Evolutionary conservation across 257 asterid genomes (phyloP).

Genomic region (Lithospermum erythrorhizon): DNA sequence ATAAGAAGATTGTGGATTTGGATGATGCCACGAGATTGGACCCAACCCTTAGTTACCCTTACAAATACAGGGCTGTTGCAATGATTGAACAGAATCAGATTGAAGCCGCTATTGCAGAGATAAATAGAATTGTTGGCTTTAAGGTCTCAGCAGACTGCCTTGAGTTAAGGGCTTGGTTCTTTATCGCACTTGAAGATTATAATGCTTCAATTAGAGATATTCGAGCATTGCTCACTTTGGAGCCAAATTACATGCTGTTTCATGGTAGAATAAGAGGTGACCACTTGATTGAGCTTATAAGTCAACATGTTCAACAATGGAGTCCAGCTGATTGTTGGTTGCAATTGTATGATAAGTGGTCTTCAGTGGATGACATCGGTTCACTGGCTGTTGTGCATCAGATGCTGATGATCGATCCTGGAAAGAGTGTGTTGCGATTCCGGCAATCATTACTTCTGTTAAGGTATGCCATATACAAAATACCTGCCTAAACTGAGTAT

Average conservation of each 20-base stretch:
- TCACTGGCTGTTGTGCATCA: constrained; percentile 38
- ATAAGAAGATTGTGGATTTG: constrained; percentile 28
- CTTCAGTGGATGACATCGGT: constrained; percentile 45
- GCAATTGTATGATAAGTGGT: constrained; percentile 42
- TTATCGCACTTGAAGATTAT: constrained; percentile 33
- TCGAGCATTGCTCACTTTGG: constrained; percentile 36
- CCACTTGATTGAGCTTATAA: constrained; percentile 32
- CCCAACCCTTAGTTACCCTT: constrained; percentile 38
- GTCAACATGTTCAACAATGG: constrained; percentile 27
- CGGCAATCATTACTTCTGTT: constrained; percentile 42
- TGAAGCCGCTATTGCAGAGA: constrained; percentile 30
- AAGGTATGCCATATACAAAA: constrained; percentile 18
- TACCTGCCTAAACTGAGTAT: neutral
- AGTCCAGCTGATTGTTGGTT: constrained; percentile 51
- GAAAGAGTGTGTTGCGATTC: constrained; percentile 32
- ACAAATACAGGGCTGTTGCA: constrained; percentile 34
- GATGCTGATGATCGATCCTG: constrained; percentile 34
- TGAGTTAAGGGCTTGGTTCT: constrained; percentile 39
- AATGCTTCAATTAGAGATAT: constrained; percentile 35
- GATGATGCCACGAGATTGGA: constrained; percentile 37
- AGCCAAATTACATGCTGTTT: constrained; percentile 38
- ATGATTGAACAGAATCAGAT: constrained; percentile 30
- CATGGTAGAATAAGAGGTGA: constrained; percentile 36
- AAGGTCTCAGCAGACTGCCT: constrained; percentile 39
- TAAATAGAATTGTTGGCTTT: constrained; percentile 31